Evolutionary conservation across 2,329 filamentous ascomycete genomes (phyloP).

Genomic region (Ophiostoma triangulosporum): DNA sequence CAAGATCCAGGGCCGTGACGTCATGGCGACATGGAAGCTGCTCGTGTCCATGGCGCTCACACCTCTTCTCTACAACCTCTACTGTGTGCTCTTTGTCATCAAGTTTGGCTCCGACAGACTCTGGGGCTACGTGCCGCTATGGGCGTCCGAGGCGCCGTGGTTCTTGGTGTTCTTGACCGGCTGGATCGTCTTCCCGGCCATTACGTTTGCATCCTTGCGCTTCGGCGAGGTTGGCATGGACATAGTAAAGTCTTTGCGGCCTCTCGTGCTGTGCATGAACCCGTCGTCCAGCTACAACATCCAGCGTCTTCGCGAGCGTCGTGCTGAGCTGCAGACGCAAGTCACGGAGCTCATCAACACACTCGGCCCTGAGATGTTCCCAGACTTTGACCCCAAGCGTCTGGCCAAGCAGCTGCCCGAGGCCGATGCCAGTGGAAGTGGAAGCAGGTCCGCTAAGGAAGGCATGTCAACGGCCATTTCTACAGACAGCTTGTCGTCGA

Average conservation of each 20-base stretch:
- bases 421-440: slow-evolving; percentile 17
- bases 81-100: slow-evolving; percentile 59
- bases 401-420: slow-evolving; percentile 48
- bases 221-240: slow-evolving; percentile 99
- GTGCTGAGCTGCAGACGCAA: slow-evolving; percentile 61
- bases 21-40: slow-evolving; percentile 90
- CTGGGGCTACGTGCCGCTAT: slow-evolving; percentile 67
- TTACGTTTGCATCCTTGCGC: slow-evolving; percentile 85
- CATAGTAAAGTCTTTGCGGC: slow-evolving; percentile 85
- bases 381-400: slow-evolving; percentile 76
- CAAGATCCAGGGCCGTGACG: slow-evolving; percentile 77
- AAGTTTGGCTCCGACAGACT: slow-evolving; percentile 73
- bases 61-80: slow-evolving; percentile 69
- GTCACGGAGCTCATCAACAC: slow-evolving; percentile 92
- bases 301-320: slow-evolving; percentile 57
- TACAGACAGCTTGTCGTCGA: slow-evolving; percentile 11
- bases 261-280: slow-evolving; percentile 71
- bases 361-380: slow-evolving; percentile 87
- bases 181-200: slow-evolving; percentile 67
- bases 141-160: slow-evolving; percentile 47
- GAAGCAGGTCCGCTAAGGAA: background rate
- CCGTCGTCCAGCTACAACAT: slow-evolving; percentile 77
- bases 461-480: slow-evolving; percentile 5
- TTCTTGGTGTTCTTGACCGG: slow-evolving; percentile 58
- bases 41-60: slow-evolving; percentile 76